These are phyloP conservation scores for Hypomyces rosellus DNA, from an alignment of 2,329 filamentous ascomycete species.

Conservation along the genomic window DNA sequence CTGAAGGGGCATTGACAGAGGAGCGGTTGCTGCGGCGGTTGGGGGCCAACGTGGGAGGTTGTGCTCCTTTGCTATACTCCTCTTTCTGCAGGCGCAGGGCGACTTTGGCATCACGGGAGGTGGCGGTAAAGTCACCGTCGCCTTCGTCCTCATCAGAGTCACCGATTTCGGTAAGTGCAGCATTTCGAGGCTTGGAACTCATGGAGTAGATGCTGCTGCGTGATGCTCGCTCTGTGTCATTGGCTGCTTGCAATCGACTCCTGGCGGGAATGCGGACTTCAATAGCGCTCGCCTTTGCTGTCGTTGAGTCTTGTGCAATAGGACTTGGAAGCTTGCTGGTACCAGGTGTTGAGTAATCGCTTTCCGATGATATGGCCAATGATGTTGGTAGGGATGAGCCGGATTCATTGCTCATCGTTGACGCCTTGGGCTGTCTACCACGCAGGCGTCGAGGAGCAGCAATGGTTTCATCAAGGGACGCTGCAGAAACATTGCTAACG, in stretches of 20 bases:
- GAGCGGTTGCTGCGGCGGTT: slow-evolving; percentile 4
- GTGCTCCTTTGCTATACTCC: slow-evolving; percentile 19
- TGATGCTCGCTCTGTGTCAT: slow-evolving; percentile 24
- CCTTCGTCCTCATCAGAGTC: slow-evolving; percentile 31
- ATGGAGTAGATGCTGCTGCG: slow-evolving; percentile 43
- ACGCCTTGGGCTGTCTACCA: slow-evolving; percentile 9
- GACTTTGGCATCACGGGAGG: slow-evolving; percentile 22
- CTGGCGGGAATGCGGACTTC: slow-evolving; percentile 25
- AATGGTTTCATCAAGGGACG: slow-evolving; percentile 6
- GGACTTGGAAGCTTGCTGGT: slow-evolving; percentile 33
- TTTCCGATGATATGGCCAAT: slow-evolving; percentile 24
- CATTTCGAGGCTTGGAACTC: slow-evolving; percentile 32
- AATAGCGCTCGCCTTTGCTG: slow-evolving; percentile 13
- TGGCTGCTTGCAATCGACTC: slow-evolving; percentile 9
- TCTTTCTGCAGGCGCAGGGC: slow-evolving; percentile 31
- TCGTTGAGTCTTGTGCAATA: slow-evolving; percentile 16
- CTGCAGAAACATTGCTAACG: slow-evolving; percentile 4
- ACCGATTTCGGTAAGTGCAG: slow-evolving; percentile 30
- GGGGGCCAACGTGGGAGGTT: not conserved
- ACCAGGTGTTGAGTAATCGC: slow-evolving; percentile 29
- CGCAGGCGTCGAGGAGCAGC: slow-evolving; percentile 4
- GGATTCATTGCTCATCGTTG: slow-evolving; percentile 20
- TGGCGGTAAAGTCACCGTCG: slow-evolving; percentile 19
- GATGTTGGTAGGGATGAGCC: slow-evolving; percentile 28
- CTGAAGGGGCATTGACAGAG: not conserved